A percentile compares a stretch with the other conserved stretches of the same genome.
phyloP scores from a whole-genome alignment of 2,329 filamentous ascomycete genomes.

The Aaosphaeria arxii region DNA sequence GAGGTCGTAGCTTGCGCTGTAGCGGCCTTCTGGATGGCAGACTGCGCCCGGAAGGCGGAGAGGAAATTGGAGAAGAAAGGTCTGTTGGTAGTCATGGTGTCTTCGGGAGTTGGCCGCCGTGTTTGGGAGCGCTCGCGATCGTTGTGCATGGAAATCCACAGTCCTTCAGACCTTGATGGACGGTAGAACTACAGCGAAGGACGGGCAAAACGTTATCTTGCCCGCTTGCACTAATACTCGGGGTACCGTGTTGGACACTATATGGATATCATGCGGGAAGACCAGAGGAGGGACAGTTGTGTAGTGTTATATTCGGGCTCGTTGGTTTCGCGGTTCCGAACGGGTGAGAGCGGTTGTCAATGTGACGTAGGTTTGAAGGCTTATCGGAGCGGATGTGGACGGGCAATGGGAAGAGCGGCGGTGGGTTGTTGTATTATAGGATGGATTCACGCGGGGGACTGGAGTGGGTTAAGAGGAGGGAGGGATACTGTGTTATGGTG shows the following conservation, averaged over 20 bases:
- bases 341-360: background rate
- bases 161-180: background rate
- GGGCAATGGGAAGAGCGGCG: background rate
- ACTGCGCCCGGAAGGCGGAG: constrained; percentile 64
- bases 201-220: background rate
- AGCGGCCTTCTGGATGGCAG: constrained; percentile 56
- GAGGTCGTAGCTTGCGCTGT: constrained; percentile 34
- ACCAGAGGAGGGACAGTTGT: too few species aligned
- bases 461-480: background rate
- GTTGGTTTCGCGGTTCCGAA: background rate
- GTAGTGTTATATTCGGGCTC: background rate
- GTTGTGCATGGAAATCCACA: constrained; percentile 22
- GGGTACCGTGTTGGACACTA: too few species aligned
- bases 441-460: background rate
- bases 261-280: too few species aligned
- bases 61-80: constrained; percentile 67
- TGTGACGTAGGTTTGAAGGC: background rate
- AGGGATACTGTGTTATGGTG: background rate
- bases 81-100: constrained; percentile 61
- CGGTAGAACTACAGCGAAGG: background rate
- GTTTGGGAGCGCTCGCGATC: constrained; percentile 18
- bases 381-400: background rate
- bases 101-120: constrained; percentile 11
- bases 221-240: too few species aligned
- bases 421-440: background rate